These are phyloP conservation scores for Cadophora gregata DNA, from an alignment of 2,329 filamentous ascomycete species.

Conservation along the genomic window DNA sequence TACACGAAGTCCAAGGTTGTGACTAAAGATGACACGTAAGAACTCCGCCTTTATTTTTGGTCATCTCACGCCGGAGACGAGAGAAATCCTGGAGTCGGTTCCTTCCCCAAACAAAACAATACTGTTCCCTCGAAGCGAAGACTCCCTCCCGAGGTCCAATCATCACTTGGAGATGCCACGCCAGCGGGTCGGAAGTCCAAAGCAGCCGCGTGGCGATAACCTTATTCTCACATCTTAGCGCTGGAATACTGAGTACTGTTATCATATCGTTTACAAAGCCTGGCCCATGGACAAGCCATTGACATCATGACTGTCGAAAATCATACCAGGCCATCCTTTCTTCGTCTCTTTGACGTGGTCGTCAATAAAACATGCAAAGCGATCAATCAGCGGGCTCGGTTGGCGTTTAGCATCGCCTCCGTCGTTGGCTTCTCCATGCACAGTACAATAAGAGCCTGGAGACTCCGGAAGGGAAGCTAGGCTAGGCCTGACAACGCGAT, in stretches of 20 bases:
- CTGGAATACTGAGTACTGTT: neutral
- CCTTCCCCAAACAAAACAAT: neutral
- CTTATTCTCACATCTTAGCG: neutral
- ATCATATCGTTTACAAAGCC: neutral
- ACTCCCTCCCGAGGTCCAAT: neutral
- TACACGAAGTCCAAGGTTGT: too few relatives aligned
- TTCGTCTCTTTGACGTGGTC: neutral
- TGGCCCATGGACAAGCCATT: neutral
- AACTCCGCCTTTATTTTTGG: neutral
- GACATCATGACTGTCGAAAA: constrained; percentile 5
- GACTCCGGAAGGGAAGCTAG: neutral
- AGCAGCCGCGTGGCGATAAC: constrained; percentile 16
- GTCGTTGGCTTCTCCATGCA: neutral
- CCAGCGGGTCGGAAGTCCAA: constrained; percentile 6
- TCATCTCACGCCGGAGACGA: neutral
- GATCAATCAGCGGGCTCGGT: neutral
- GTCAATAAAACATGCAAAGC: neutral
- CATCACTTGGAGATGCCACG: neutral
- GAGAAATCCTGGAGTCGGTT: neutral
- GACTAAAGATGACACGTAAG: neutral
- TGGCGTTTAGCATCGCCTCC: neutral
- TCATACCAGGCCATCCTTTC: neutral
- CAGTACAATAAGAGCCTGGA: constrained; percentile 10
- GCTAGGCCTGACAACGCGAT: constrained; percentile 5
- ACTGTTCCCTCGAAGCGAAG: neutral